Conservation (phyloP, 2,329 filamentous ascomycete genomes). For the Beauveria bassiana region DNA sequence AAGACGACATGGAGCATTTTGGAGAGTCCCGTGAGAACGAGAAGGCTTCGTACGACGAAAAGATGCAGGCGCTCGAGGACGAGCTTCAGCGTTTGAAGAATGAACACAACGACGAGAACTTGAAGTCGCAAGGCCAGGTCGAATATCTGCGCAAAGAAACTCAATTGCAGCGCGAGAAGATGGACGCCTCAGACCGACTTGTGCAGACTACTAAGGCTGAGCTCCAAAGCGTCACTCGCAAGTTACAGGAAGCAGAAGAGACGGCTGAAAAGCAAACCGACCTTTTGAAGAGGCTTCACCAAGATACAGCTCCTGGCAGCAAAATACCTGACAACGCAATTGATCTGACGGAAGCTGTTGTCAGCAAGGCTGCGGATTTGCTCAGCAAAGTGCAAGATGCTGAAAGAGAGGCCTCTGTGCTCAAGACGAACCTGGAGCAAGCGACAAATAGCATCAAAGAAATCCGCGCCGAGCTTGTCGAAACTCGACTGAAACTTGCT, state of each 20-base stretch:
- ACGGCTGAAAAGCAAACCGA: slow-evolving; percentile 42
- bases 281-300: slow-evolving; percentile 51
- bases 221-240: slow-evolving; percentile 41
- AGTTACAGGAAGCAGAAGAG: slow-evolving; percentile 43
- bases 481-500: slow-evolving; percentile 44
- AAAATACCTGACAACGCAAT: slow-evolving; percentile 46
- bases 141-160: slow-evolving; percentile 56
- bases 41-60: slow-evolving; percentile 61
- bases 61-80: slow-evolving; percentile 57
- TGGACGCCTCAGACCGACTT: slow-evolving; percentile 50
- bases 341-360: slow-evolving; percentile 53
- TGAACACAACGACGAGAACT: slow-evolving; percentile 47
- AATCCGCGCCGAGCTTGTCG: slow-evolving; percentile 49
- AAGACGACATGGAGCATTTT: slow-evolving; percentile 84
- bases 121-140: slow-evolving; percentile 54
- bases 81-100: slow-evolving; percentile 60
- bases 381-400: slow-evolving; percentile 51
- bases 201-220: slow-evolving; percentile 49
- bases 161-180: slow-evolving; percentile 50
- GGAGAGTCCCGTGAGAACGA: slow-evolving; percentile 79
- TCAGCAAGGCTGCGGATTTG: slow-evolving; percentile 49
- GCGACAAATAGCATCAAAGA: slow-evolving; percentile 47
- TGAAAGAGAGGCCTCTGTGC: slow-evolving; percentile 51
- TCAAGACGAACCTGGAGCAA: slow-evolving; percentile 56
- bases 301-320: slow-evolving; percentile 47